phyloP scores from a whole-genome alignment of 805 yeast species.

The Suhomyces tanzawaensis region DNA sequence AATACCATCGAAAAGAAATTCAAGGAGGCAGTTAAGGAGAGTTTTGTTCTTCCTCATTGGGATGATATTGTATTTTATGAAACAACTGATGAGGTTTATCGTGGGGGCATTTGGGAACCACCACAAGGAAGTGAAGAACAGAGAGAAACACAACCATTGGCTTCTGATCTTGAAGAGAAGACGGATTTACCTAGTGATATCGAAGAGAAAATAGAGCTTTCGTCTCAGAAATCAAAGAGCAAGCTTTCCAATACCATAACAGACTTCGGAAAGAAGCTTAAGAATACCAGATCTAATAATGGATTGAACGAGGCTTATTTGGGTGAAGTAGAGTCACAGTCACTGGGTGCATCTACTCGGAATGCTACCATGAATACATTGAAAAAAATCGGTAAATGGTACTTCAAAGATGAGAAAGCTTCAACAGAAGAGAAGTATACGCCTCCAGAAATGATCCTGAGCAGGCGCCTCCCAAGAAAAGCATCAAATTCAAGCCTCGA shows the following conservation, averaged over 20 bases:
- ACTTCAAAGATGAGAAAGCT: conserved; percentile 45
- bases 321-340: background rate
- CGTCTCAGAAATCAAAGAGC: background rate
- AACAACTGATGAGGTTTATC: conserved; percentile 65
- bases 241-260: conserved; percentile 18
- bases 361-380: conserved; percentile 36
- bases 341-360: background rate
- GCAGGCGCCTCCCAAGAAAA: conserved; percentile 42
- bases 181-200: conserved; percentile 2
- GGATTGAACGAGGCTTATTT: background rate
- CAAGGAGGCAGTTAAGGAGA: conserved; percentile 73
- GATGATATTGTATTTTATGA: conserved; percentile 78
- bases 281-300: conserved; percentile 1
- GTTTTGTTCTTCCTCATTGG: conserved; percentile 83
- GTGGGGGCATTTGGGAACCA: conserved; percentile 93
- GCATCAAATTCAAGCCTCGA: conserved; percentile 7
- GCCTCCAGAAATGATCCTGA: conserved; percentile 70
- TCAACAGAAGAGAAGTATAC: conserved; percentile 23
- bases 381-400: conserved; percentile 68
- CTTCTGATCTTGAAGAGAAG: background rate
- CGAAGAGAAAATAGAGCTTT: background rate
- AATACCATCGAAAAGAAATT: conserved; percentile 75
- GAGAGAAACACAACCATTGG: background rate
- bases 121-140: conserved; percentile 15
- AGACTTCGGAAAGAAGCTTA: conserved; percentile 8